Evolutionary conservation across 1,284 basidiomycete species (phyloP).

Genomic region (Coriolopsis trogii): DNA sequence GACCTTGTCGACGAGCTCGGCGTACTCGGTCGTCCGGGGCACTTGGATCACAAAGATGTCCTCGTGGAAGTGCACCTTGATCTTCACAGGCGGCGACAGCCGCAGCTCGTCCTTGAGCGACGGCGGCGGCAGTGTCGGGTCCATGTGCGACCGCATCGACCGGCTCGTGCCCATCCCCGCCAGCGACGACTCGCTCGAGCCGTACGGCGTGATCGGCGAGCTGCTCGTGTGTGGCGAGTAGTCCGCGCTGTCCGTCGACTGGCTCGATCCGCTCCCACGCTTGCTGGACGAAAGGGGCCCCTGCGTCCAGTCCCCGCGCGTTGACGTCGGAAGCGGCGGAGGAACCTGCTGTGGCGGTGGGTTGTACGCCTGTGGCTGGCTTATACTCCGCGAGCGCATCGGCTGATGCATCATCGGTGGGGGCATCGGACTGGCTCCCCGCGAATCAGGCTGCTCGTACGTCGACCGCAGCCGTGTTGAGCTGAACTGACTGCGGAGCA

Average conservation of each 20-base stretch:
- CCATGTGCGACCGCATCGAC: conserved; percentile 54
- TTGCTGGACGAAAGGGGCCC: conserved; percentile 61
- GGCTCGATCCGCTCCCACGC: conserved; percentile 78
- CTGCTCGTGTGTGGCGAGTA: conserved; percentile 80
- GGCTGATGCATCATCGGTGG: conserved; percentile 31
- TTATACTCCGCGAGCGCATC: conserved; percentile 70
- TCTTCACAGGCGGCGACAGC: conserved; percentile 61
- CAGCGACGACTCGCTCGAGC: conserved; percentile 80
- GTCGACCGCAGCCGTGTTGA: conserved; percentile 59
- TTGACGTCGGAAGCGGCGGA: conserved; percentile 59
- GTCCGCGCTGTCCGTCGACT: conserved; percentile 79
- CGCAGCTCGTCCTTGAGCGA: conserved; percentile 45
- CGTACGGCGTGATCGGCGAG: conserved; percentile 82
- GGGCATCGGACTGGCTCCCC: conserved; percentile 27
- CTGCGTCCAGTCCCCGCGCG: conserved; percentile 54
- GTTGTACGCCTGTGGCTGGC: conserved; percentile 72
- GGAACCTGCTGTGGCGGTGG: conserved; percentile 51
- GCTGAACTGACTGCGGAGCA: conserved; percentile 72
- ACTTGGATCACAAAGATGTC: conserved; percentile 95
- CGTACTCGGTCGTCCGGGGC: conserved; percentile 74
- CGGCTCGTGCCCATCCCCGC: conserved; percentile 52
- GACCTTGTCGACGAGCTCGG: conserved; percentile 86
- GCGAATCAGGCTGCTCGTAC: conserved; percentile 46
- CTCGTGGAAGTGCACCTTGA: conserved; percentile 88
- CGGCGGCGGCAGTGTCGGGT: conserved; percentile 53